Percentiles rank a stretch among this genome's conserved stretches.
Conservation (phyloP, 495 filamentous ascomycete genomes). For the Massariosphaeria phaeospora region DNA sequence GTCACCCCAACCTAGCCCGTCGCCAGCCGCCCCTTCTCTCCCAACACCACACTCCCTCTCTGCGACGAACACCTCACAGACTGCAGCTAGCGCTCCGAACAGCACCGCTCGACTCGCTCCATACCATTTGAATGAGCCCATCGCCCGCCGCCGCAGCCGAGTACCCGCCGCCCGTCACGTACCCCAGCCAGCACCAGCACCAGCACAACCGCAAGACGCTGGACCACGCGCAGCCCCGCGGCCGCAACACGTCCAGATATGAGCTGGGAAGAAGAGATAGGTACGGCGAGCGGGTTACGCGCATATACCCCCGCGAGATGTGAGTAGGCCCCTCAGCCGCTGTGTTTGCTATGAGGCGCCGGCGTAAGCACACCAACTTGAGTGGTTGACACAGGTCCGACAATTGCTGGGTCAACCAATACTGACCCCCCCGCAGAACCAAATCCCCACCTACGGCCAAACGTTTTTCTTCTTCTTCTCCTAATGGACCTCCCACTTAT, state of each 20-base stretch:
- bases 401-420: not conserved
- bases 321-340: conserved; percentile 18
- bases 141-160: conserved; percentile 29
- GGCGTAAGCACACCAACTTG: not conserved
- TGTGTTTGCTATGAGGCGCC: not conserved
- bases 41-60: not conserved
- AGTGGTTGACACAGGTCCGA: not conserved
- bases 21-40: not conserved
- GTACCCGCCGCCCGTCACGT: no score
- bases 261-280: conserved; percentile 37
- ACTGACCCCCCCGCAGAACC: conserved; percentile 27
- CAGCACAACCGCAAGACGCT: conserved; percentile 27
- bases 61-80: not conserved
- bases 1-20: not conserved
- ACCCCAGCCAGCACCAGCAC: conserved; percentile 25
- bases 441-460: conserved; percentile 28
- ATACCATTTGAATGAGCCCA: conserved; percentile 33
- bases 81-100: not conserved
- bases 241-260: conserved; percentile 32
- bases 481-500: conserved; percentile 22
- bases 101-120: not conserved
- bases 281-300: conserved; percentile 32
- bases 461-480: conserved; percentile 21
- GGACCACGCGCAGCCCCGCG: conserved; percentile 27
- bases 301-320: conserved; percentile 35